phyloP scores from a whole-genome alignment of 2,329 filamentous ascomycete genomes.

The Ophioceras dolichostomum region DNA sequence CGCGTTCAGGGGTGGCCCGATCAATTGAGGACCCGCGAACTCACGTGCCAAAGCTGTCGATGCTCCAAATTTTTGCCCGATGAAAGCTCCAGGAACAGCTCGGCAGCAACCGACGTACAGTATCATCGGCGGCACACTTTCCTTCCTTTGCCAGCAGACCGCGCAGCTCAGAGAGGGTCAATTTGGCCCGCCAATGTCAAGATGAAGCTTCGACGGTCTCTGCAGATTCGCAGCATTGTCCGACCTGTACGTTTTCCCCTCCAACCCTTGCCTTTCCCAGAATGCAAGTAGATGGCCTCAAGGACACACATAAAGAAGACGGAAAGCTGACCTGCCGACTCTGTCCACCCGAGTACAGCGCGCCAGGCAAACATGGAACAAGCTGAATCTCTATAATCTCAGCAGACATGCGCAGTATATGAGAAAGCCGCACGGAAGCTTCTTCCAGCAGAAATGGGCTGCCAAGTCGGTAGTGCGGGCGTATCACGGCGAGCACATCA shows the following conservation, averaged over 20 bases:
- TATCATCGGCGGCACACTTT: no score
- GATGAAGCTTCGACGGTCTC: constrained; percentile 41
- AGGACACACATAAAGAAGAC: no score
- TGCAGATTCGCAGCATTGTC: constrained; percentile 55
- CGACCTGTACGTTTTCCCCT: no score
- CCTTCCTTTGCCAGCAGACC: no score
- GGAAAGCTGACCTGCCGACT: no score
- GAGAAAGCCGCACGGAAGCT: constrained; percentile 52
- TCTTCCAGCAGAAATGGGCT: constrained; percentile 97
- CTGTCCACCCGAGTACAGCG: constrained; percentile 51
- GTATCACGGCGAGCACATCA: constrained; percentile 92
- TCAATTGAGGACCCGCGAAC: neutral
- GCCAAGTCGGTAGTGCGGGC: constrained; percentile 73
- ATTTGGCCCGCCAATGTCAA: constrained; percentile 15
- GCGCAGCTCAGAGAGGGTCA: constrained; percentile 2
- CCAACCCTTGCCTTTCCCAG: no score
- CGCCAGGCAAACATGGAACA: constrained; percentile 93
- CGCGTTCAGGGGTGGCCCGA: no score
- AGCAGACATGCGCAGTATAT: no score
- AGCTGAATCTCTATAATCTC: constrained; percentile 92
- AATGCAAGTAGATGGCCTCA: no score
- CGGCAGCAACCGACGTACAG: no score
- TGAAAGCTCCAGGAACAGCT: no score
- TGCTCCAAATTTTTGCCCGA: no score
- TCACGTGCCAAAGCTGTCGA: neutral